Evolutionary conservation across 2,329 filamentous ascomycete species (phyloP).

Genomic region (Hypoxylon sp.): DNA sequence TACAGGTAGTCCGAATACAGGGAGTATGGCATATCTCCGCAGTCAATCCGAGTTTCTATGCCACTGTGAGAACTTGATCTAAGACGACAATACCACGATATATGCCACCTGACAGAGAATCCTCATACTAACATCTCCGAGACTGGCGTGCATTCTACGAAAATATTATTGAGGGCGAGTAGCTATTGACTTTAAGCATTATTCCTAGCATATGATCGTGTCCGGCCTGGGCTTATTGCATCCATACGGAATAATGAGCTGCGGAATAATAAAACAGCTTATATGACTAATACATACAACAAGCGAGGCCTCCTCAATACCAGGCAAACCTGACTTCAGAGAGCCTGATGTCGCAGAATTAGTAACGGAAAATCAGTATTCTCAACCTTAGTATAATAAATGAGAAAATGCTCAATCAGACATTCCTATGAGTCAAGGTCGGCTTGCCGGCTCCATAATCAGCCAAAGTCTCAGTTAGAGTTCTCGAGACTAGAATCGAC

Average conservation of each 20-base stretch:
- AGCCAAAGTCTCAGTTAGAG: too few species aligned
- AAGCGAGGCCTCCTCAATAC: too few species aligned
- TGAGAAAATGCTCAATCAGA: not conserved
- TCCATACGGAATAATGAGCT: not conserved
- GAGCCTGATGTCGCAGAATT: not conserved
- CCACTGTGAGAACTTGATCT: too few species aligned
- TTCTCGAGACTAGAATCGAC: not conserved
- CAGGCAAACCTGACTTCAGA: not conserved
- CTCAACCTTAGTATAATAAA: not conserved
- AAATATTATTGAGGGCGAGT: not conserved
- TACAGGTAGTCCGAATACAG: not conserved
- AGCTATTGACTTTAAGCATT: not conserved
- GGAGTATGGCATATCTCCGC: not conserved
- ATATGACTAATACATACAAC: too few species aligned
- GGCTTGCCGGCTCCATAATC: too few species aligned
- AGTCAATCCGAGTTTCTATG: not conserved
- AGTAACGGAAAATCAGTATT: not conserved
- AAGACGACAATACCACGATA: not conserved
- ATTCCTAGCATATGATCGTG: too few species aligned
- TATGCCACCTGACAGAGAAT: not conserved
- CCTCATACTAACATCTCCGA: not conserved
- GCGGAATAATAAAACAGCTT: too few species aligned
- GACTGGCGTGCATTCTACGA: not conserved
- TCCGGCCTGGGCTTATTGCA: too few species aligned
- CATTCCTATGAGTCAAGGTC: not conserved